Evolutionary conservation across 225 moss, liverwort and hornwort genomes (phyloP).

Genomic region (Straminergon stramineum): DNA sequence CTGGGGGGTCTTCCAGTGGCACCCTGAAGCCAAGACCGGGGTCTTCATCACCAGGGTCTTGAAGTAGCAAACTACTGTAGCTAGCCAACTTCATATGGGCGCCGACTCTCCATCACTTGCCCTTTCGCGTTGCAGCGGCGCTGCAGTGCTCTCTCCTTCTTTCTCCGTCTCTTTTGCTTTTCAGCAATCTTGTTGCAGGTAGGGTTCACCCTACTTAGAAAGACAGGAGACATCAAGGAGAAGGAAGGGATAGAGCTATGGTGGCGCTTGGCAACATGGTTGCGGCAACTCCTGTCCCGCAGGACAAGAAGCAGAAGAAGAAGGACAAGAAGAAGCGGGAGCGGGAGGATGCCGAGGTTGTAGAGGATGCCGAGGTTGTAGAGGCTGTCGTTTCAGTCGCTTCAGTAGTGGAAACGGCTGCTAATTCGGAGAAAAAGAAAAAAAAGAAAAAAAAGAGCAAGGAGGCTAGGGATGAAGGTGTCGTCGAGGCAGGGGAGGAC

Average conservation of each 20-base stretch:
- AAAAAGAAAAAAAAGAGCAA: conserved; percentile 34
- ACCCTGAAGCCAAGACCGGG: background rate
- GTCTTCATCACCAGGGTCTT: background rate
- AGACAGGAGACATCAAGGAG: background rate
- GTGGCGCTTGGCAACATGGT: conserved; percentile 36
- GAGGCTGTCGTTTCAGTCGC: background rate
- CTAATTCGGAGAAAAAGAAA: background rate
- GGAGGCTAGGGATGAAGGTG: background rate
- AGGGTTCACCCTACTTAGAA: background rate
- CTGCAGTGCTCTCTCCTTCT: background rate
- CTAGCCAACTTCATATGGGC: background rate
- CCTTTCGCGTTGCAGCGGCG: background rate
- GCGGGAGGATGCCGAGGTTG: conserved; percentile 18
- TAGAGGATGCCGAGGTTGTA: conserved; percentile 1
- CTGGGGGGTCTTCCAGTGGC: background rate
- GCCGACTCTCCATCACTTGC: background rate
- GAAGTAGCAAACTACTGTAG: background rate
- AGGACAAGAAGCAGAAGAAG: conserved; percentile 18
- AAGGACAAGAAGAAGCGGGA: conserved; percentile 39
- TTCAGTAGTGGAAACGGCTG: background rate
- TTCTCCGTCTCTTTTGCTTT: background rate
- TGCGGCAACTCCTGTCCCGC: background rate
- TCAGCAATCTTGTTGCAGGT: background rate
- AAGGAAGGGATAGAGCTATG: conserved; percentile 20
- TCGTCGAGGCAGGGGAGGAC: background rate